Base-by-base conservation (phyloP, 1,139 yeast species). In the Ashbya aceris region DNA sequence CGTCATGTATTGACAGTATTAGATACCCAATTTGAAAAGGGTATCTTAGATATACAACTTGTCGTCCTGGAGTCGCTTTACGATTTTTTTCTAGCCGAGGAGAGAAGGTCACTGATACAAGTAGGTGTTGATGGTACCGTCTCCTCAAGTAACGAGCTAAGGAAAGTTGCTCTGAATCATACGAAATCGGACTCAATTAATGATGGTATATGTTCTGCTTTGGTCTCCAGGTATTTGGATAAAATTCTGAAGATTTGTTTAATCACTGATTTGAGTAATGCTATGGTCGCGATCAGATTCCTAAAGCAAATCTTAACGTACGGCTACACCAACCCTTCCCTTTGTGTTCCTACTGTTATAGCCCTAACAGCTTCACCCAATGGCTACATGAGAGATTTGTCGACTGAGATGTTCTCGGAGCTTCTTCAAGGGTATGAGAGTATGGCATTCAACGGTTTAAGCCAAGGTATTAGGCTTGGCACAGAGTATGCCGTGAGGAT, bases 241-340 rank as follows among this genome's bases (percentile, higher is more conserved):
- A 58, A 61, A 6, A 68, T 81, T 5, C 61, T 81, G 29, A 60
- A 62, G 3, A 58, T 78, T 26, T 76, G 86, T 46, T 55, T 73
- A 3, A 57, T 62, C 1, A 71, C 71, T 13, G 71, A 74, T 33
- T 67, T 69, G 1, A 65, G 64, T 4, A 62, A 64, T 34, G 73
- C 85, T 0, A 56, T 64, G 34, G 54, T 69, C 2, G 76, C 83
- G 1, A 69, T 80, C 7, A 66, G 70, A 32, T 75, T 79, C 49
- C 55, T 84, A 32, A 75, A 70, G 43, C 58, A 74, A 37, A 72
- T 81, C 23, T 69, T 81, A 3, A 68, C 69, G 28, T 68, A 76
- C 40, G 95, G 95, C 0, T 79, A 76, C 59, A 83, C 82, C 0
- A 84, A 82, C 54, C 95, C 95, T 1, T 74, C 81, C 43, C 53